phyloP scores from a whole-genome alignment of 108 stramenopile species.

The Skeletonema marinoi region DNA sequence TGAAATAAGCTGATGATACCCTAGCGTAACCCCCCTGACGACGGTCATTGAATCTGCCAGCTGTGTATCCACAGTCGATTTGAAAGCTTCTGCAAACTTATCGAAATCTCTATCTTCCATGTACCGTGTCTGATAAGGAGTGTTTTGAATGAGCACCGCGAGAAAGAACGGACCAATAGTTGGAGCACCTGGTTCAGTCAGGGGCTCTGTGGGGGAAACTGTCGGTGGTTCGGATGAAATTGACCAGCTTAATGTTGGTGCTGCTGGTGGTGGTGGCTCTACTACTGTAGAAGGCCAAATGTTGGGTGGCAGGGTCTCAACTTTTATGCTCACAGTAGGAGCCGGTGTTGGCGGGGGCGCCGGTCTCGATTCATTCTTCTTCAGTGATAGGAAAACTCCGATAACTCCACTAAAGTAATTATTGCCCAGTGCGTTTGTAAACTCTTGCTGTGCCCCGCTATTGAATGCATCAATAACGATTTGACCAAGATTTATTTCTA shows the following conservation, averaged over 20 bases:
- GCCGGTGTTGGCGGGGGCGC: not conserved
- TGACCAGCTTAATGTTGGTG: too few relatives aligned
- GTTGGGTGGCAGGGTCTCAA: not conserved
- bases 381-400: not conserved
- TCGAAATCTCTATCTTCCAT: not conserved
- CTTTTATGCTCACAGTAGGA: not conserved
- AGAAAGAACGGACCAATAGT: not conserved
- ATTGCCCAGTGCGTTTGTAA: not conserved
- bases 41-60: not conserved
- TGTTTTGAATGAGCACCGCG: not conserved
- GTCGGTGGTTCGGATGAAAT: too few relatives aligned
- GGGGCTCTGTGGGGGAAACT: too few relatives aligned
- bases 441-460: not conserved
- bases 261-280: not conserved
- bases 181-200: too few relatives aligned
- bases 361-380: not conserved
- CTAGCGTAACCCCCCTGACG: not conserved
- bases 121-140: not conserved
- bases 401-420: not conserved
- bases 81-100: not conserved
- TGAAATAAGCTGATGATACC: not conserved
- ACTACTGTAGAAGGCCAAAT: not conserved
- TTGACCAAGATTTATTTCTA: not conserved
- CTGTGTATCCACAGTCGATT: not conserved
- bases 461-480: not conserved